phyloP scores from a whole-genome alignment of 2,329 filamentous ascomycete species.

The Tolypocladium tundrense region DNA sequence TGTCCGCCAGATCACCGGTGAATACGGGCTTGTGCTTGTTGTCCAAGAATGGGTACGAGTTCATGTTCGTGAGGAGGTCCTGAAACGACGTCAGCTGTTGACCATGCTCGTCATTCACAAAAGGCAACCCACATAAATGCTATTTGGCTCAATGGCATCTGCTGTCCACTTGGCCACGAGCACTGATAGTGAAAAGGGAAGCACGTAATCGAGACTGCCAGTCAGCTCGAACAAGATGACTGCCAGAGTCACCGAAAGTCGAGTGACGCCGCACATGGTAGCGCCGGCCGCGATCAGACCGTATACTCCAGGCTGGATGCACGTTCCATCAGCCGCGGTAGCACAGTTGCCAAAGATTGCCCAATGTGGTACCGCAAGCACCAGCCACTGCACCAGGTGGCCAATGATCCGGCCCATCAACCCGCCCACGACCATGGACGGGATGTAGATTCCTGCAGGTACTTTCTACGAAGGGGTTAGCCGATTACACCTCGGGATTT shows the following conservation, averaged over 20 bases:
- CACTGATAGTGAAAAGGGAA: constrained; percentile 87
- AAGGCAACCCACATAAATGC: constrained; percentile 63
- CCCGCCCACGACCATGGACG: constrained; percentile 96
- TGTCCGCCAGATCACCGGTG: constrained; percentile 78
- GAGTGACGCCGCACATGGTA: constrained; percentile 95
- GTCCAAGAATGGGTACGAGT: constrained; percentile 94
- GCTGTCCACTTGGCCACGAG: constrained; percentile 97
- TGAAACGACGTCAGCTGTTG: constrained; percentile 19
- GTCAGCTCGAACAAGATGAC: constrained; percentile 96
- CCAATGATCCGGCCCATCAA: constrained; percentile 82
- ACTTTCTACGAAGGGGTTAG: constrained; percentile 53
- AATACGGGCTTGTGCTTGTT: constrained; percentile 91
- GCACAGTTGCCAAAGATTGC: constrained; percentile 68
- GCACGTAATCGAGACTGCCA: constrained; percentile 85
- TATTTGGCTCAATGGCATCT: constrained; percentile 85
- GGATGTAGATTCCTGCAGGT: constrained; percentile 93
- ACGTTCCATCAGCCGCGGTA: constrained; percentile 60
- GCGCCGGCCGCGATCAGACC: constrained; percentile 89
- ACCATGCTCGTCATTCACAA: not conserved
- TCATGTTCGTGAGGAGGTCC: constrained; percentile 93
- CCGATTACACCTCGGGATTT: not conserved
- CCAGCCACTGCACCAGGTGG: constrained; percentile 73
- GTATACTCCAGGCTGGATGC: constrained; percentile 94
- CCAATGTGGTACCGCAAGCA: constrained; percentile 61
- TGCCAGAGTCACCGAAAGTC: constrained; percentile 83